Conservation (phyloP, 2,329 filamentous ascomycete species). For the Akanthomyces lecanii region DNA sequence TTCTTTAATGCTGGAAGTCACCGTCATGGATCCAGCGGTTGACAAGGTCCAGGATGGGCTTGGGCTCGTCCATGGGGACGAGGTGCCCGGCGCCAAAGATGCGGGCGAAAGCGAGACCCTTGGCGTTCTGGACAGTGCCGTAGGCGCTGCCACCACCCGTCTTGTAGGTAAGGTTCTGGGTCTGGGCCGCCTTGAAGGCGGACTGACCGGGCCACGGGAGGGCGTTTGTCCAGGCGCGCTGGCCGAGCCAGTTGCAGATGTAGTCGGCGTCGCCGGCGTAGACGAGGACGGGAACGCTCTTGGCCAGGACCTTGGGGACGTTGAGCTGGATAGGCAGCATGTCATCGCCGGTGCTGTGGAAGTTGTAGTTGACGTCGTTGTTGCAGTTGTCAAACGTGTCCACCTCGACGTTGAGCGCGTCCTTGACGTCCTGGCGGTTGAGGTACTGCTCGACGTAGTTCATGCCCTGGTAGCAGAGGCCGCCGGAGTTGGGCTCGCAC, state of each 20-base stretch:
- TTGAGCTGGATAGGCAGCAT: slow-evolving; percentile 96
- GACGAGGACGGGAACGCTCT: slow-evolving; percentile 90
- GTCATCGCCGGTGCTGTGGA: slow-evolving; percentile 96
- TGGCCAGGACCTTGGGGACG: slow-evolving; percentile 70
- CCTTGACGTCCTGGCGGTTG: slow-evolving; percentile 77
- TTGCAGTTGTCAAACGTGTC: slow-evolving; percentile 92
- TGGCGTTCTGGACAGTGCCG: slow-evolving; percentile 78
- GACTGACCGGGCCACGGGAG: slow-evolving; percentile 91
- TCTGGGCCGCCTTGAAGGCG: slow-evolving; percentile 66
- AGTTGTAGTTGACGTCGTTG: slow-evolving; percentile 97
- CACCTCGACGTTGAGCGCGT: slow-evolving; percentile 87
- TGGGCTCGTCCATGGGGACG: slow-evolving; percentile 95
- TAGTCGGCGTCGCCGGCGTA: slow-evolving; percentile 88
- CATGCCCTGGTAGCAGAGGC: slow-evolving; percentile 90
- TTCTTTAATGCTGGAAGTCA: slow-evolving; percentile 9
- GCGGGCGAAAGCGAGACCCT: slow-evolving; percentile 92
- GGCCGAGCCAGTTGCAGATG: slow-evolving; percentile 98
- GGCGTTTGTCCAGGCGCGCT: slow-evolving; percentile 89
- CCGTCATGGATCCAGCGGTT: slow-evolving; percentile 72
- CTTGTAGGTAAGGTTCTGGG: slow-evolving; percentile 64
- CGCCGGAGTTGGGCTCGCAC: slow-evolving; percentile 70
- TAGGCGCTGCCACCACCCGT: slow-evolving; percentile 42
- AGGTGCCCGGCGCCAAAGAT: slow-evolving; percentile 92
- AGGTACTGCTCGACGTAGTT: slow-evolving; percentile 85
- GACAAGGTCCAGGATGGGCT: slow-evolving; percentile 82